These are phyloP conservation scores for Nemania sp. DNA, from an alignment of 2,329 filamentous ascomycete species.

Conservation along the genomic window DNA sequence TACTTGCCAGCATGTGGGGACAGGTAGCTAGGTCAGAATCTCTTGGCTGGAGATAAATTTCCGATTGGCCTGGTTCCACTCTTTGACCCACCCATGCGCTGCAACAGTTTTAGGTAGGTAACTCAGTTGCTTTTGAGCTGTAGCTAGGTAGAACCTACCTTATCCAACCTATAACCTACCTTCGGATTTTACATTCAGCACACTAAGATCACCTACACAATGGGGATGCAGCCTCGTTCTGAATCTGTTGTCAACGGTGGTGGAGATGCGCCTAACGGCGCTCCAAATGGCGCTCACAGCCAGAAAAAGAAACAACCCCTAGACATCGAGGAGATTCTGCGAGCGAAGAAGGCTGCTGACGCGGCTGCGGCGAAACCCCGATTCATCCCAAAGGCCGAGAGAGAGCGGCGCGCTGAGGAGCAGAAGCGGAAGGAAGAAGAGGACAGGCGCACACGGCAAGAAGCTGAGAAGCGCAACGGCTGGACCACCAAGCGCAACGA, in stretches of 20 bases:
- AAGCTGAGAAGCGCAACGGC: slow-evolving; percentile 41
- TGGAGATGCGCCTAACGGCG: slow-evolving; percentile 15
- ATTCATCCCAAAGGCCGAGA: slow-evolving; percentile 74
- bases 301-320: slow-evolving; percentile 55
- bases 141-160: neutral
- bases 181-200: neutral
- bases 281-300: slow-evolving; percentile 19
- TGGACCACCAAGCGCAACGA: slow-evolving; percentile 32
- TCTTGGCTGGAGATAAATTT: neutral
- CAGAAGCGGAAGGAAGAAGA: slow-evolving; percentile 73
- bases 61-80: slow-evolving; percentile 6
- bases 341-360: slow-evolving; percentile 84
- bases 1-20: too few species aligned
- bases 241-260: slow-evolving; percentile 25
- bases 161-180: neutral
- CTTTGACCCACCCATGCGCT: neutral
- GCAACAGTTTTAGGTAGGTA: neutral
- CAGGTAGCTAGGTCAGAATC: too few species aligned
- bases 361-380: slow-evolving; percentile 84
- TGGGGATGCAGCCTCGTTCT: slow-evolving; percentile 36
- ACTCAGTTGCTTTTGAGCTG: neutral
- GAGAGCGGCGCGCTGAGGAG: slow-evolving; percentile 70
- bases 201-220: slow-evolving; percentile 18
- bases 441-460: slow-evolving; percentile 36
- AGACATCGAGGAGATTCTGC: slow-evolving; percentile 82